These are phyloP conservation scores for Scheffersomyces parashehatae DNA, from an alignment of 1,139 yeast species.

Conservation along the genomic window DNA sequence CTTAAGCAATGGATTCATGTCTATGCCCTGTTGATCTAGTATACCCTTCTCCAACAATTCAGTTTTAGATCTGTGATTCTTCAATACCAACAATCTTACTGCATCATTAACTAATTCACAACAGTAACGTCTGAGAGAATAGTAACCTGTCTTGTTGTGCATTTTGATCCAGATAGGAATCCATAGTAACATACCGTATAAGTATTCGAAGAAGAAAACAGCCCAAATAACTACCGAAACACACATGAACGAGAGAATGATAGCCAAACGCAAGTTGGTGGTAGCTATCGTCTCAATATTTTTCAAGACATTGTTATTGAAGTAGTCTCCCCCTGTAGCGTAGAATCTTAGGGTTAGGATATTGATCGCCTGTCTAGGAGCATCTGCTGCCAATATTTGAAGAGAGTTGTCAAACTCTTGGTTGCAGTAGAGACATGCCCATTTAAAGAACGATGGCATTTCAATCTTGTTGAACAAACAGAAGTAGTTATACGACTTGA, in stretches of 20 bases:
- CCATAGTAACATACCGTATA: conserved; percentile 56
- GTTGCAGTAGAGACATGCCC: conserved; percentile 66
- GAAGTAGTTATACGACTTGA: conserved; percentile 61
- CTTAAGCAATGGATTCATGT: conserved; percentile 27
- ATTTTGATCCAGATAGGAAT: conserved; percentile 57
- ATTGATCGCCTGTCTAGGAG: conserved; percentile 88
- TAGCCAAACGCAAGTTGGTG: conserved; percentile 62
- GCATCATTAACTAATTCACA: conserved; percentile 55
- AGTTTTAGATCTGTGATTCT: conserved; percentile 40
- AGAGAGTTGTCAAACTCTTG: conserved; percentile 67
- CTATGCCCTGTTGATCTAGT: conserved; percentile 23
- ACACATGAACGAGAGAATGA: conserved; percentile 73
- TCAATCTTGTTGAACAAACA: conserved; percentile 74
- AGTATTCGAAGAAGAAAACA: conserved; percentile 61
- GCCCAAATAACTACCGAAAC: conserved; percentile 77
- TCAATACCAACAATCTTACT: conserved; percentile 52
- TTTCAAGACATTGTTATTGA: conserved; percentile 44
- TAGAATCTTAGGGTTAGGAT: conserved; percentile 66
- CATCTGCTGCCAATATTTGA: conserved; percentile 69
- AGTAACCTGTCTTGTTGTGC: conserved; percentile 30
- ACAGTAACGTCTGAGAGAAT: conserved; percentile 57
- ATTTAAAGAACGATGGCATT: conserved; percentile 64
- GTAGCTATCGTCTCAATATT: conserved; percentile 62
- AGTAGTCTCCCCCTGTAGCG: conserved; percentile 46
- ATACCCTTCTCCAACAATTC: conserved; percentile 38